Conservation (phyloP, 2,329 filamentous ascomycete genomes). For the Ustilaginoidea virens region DNA sequence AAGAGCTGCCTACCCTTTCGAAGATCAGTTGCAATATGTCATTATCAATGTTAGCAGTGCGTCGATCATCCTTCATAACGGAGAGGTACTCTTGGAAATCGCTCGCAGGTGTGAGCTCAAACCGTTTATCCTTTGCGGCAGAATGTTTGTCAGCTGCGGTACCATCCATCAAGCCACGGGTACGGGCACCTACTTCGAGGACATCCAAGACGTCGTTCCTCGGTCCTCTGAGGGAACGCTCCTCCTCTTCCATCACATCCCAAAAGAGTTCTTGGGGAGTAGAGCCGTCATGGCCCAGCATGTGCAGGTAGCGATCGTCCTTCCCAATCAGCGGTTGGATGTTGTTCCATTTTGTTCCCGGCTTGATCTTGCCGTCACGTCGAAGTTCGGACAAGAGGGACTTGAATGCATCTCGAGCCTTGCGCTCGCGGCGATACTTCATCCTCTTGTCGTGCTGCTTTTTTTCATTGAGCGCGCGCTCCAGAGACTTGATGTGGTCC, state of each 20-base stretch:
- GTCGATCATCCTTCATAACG: conserved; percentile 71
- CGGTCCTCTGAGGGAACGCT: conserved; percentile 65
- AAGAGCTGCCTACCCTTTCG: conserved; percentile 45
- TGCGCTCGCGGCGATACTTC: conserved; percentile 69
- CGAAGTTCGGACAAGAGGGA: conserved; percentile 61
- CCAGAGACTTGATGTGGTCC: conserved; percentile 83
- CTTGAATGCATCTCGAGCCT: conserved; percentile 69
- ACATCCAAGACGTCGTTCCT: conserved; percentile 79
- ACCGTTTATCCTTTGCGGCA: conserved; percentile 61
- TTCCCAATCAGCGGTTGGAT: conserved; percentile 59
- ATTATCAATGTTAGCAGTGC: conserved; percentile 73
- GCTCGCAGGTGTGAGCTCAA: conserved; percentile 77
- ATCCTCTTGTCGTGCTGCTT: conserved; percentile 75
- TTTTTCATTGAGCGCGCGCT: conserved; percentile 80
- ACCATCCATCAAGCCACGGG: neutral
- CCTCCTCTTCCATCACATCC: conserved; percentile 89
- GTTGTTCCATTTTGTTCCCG: conserved; percentile 79
- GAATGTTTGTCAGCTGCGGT: conserved; percentile 5
- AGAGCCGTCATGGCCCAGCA: conserved; percentile 74
- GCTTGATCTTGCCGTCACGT: conserved; percentile 66
- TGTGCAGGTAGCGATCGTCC: conserved; percentile 69
- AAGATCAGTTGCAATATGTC: conserved; percentile 72
- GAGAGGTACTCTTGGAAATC: conserved; percentile 76
- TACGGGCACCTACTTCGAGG: conserved; percentile 52
- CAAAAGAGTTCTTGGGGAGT: conserved; percentile 86